phyloP scores from a whole-genome alignment of 176 grass and related monocot genomes.

The Aegilops bicornis region DNA sequence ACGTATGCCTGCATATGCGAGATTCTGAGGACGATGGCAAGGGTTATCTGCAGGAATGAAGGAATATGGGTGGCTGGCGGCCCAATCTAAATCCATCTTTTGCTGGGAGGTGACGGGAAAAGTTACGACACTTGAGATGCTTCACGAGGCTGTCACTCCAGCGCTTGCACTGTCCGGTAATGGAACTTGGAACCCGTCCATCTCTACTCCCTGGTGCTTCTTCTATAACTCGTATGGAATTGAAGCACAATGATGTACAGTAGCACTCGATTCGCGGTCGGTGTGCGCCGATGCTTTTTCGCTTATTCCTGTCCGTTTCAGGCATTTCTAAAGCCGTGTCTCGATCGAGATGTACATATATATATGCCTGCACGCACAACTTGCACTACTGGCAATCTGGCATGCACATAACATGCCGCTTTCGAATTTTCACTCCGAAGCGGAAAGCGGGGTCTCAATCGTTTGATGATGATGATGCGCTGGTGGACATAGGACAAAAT shows the following conservation, averaged over 20 bases:
- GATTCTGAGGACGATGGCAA: slow-evolving; percentile 50
- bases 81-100: slow-evolving; percentile 25
- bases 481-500: background rate
- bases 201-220: background rate
- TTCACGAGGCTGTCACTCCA: slow-evolving; percentile 45
- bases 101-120: slow-evolving; percentile 30
- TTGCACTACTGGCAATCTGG: slow-evolving; percentile 15
- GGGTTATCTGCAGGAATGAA: slow-evolving; percentile 39
- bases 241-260: background rate
- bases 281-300: background rate
- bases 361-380: slow-evolving; percentile 37
- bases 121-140: slow-evolving; percentile 39
- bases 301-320: slow-evolving; percentile 41
- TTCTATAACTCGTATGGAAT: background rate
- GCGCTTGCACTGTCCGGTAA: slow-evolving; percentile 13
- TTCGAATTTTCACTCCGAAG: slow-evolving; percentile 48
- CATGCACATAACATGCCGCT: slow-evolving; percentile 7
- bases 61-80: slow-evolving; percentile 31
- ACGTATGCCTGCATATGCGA: slow-evolving; percentile 15
- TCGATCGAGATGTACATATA: slow-evolving; percentile 18
- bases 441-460: background rate
- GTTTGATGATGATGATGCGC: background rate
- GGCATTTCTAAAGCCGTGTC: slow-evolving; percentile 46
- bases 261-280: background rate
- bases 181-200: background rate